These are phyloP conservation scores for Calendula officinalis DNA, from an alignment of 129 eudicot genomes.

Conservation along the genomic window DNA sequence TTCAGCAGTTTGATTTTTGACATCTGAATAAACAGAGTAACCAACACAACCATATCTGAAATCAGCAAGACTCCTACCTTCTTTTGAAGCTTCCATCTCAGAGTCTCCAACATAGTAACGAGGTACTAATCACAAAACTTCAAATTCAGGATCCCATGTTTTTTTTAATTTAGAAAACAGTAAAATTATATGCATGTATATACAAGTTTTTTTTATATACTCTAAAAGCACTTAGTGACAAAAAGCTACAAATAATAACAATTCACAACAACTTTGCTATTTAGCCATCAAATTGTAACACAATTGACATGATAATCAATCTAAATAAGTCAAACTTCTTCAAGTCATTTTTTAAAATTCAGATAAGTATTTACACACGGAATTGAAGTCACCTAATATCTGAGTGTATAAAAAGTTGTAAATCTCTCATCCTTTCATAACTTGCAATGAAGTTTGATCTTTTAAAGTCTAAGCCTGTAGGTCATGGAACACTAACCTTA, in stretches of 20 bases:
- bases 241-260: not conserved
- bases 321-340: slow-evolving; percentile 15
- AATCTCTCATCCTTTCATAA: no score
- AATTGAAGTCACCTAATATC: no score
- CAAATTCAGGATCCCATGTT: slow-evolving; percentile 20
- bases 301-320: slow-evolving; percentile 8
- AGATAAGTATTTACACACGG: no score
- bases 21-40: slow-evolving; percentile 75
- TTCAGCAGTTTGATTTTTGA: slow-evolving; percentile 37
- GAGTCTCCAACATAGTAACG: slow-evolving; percentile 72
- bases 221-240: not conserved
- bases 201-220: not conserved
- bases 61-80: slow-evolving; percentile 73
- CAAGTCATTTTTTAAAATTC: no score
- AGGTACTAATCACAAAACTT: slow-evolving; percentile 53
- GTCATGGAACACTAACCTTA: no score
- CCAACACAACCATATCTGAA: slow-evolving; percentile 88
- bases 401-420: no score
- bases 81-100: slow-evolving; percentile 80
- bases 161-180: not conserved
- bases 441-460: no score
- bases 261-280: not conserved
- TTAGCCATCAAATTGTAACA: no score
- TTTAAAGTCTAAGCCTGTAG: no score
- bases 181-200: not conserved